Percentiles rank a stretch among this genome's conserved stretches.
These are phyloP conservation scores for Poterioochromonas sp. DNA, from an alignment of 352 stramenopile species.

Conservation along the genomic window DNA sequence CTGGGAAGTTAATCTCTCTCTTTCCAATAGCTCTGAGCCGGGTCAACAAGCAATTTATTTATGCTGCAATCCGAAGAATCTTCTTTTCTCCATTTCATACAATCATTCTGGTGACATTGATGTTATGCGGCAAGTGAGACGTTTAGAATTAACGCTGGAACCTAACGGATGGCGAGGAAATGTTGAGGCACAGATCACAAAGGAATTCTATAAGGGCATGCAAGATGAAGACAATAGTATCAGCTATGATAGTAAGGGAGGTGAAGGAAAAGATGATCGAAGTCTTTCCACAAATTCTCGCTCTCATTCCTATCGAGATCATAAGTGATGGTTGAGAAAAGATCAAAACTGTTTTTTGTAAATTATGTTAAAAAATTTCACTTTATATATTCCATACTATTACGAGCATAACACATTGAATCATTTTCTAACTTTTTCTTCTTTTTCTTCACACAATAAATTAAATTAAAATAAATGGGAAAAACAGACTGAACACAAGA, in stretches of 20 bases:
- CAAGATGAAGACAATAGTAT: not conserved
- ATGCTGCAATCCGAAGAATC: not conserved
- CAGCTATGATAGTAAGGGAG: not conserved
- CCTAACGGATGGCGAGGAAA: slow-evolving; percentile 24
- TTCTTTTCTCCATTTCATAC: not conserved
- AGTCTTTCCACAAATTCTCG: not conserved
- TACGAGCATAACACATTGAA: not conserved
- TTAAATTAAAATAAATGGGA: no score
- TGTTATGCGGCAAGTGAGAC: not conserved
- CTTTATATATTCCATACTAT: not conserved
- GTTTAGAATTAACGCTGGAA: slow-evolving; percentile 13
- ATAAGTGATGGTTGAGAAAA: not conserved
- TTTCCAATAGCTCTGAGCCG: no score
- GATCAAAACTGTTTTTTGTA: not conserved
- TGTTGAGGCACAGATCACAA: not conserved
- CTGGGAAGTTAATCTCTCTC: no score
- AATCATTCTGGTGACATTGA: not conserved
- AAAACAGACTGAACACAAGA: no score
- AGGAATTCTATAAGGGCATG: not conserved
- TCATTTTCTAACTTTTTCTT: not conserved
- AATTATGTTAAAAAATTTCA: not conserved
- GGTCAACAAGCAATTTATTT: not conserved
- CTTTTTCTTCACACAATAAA: not conserved
- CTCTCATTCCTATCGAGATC: not conserved
- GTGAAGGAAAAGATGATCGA: no score